Evolutionary conservation across 305 asterid genomes (phyloP), one percentile per base, ranked within the genome.

Genomic region (Andrographis paniculata): DNA sequence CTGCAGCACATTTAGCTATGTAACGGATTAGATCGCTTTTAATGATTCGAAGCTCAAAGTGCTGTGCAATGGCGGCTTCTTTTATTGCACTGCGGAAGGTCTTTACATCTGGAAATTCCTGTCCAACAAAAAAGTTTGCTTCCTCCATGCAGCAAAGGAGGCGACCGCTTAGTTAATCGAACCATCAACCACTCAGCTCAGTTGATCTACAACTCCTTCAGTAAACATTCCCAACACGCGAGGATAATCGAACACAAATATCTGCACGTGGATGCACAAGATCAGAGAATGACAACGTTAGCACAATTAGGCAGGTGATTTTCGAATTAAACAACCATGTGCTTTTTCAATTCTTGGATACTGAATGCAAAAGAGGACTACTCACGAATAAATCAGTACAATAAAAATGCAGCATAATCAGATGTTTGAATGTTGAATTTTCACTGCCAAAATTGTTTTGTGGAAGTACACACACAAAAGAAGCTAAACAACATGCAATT

Each of bases 41-140:
- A 23, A 79, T 58, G 10, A 79, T 65, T 37, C 82, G 82, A 50
- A 83, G 84, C 56, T 79, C 87, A 54, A 83, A 83, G 66, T 83
- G 94, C 38, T 83, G 91, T 6, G 94, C 87, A 44, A 83, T 83
- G 41, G 94, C 94, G 37, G 76, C 82, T 58, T 83, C 91, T 79
- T 77, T 79, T 33, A 83, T 59, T 38, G 94, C 87, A 54, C 37
- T 71, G 23, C 91, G 91, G 23, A 79, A 77, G 45, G 94, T 55
- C 74, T 77, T 79, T 16, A 79, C 94, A 53, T 83, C 84, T 23
- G 82, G 74, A 63, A 79, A 83, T 62, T 79, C 84, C 68, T 79
- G 91, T 28, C 91, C 94, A 12, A 77, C 68, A 18, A 65, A 52
- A 33, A 79, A 66, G 16, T 40, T 16, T 45, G 60, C 60, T 59